Conservation (phyloP, 306 rosid species). For the Cucumis hystrix region DNA sequence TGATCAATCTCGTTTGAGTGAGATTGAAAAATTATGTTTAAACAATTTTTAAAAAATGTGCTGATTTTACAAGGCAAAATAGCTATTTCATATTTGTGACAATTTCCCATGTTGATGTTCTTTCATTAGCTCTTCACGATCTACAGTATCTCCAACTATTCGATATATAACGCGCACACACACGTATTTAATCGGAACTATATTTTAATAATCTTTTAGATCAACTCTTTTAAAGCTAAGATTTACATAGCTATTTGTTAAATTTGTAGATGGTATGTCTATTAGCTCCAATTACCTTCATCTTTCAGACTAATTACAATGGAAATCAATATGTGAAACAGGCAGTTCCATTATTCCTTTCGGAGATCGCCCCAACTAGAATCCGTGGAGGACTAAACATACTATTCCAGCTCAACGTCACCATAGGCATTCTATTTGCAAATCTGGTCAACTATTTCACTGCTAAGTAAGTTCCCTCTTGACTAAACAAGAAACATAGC, state of each 20-base stretch:
- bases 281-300: background rate
- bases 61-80: too few species aligned
- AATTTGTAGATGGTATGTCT: background rate
- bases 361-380: constrained; percentile 89
- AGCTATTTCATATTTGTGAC: too few species aligned
- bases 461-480: constrained; percentile 33
- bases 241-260: background rate
- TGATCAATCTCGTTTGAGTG: too few species aligned
- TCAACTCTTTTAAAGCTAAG: background rate
- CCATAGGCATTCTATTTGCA: constrained; percentile 83
- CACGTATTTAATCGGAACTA: background rate
- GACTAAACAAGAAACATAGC: background rate
- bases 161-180: background rate
- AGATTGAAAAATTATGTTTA: too few species aligned
- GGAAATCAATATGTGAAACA: constrained; percentile 12
- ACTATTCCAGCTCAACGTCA: constrained; percentile 63
- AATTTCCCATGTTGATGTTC: background rate
- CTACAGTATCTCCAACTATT: background rate
- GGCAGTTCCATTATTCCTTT: constrained; percentile 90
- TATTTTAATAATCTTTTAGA: background rate
- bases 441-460: constrained; percentile 66
- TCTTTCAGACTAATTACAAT: background rate
- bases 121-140: background rate
- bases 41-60: too few species aligned
- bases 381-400: constrained; percentile 89